phyloP scores from a whole-genome alignment of 1,284 basidiomycete genomes.

The Cryptococcus jaspeensis region DNA sequence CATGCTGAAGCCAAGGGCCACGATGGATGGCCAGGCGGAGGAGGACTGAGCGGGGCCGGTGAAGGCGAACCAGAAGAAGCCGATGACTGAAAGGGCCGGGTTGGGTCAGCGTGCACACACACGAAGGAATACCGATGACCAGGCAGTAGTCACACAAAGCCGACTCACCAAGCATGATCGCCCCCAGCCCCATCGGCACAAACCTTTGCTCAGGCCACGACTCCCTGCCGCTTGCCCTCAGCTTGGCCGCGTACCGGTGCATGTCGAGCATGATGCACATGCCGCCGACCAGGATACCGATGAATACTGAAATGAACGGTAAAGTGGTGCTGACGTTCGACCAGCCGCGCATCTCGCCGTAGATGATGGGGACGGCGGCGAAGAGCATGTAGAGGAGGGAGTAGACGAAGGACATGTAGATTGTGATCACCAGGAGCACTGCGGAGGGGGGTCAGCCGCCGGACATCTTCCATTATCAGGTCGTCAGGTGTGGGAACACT shows the following conservation, averaged over 20 bases:
- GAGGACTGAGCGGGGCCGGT: conserved; percentile 22
- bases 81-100: conserved; percentile 1
- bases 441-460: background rate
- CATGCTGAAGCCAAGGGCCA: conserved; percentile 23
- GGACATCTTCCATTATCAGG: background rate
- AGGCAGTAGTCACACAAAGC: no score
- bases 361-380: conserved; percentile 25
- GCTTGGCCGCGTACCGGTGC: conserved; percentile 13
- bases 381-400: conserved; percentile 30
- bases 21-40: conserved; percentile 20
- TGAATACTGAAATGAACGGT: conserved; percentile 18
- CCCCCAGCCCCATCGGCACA: no score
- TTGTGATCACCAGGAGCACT: conserved; percentile 22
- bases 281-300: conserved; percentile 23
- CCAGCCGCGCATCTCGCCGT: conserved; percentile 21
- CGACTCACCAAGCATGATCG: no score
- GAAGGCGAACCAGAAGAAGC: conserved; percentile 30
- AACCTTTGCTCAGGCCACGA: no score
- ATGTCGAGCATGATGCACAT: conserved; percentile 21
- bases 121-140: no score
- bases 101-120: background rate
- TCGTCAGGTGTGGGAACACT: background rate
- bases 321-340: conserved; percentile 3
- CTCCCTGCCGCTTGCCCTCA: no score
- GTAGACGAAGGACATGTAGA: conserved; percentile 29